Evolutionary conservation across 2,329 filamentous ascomycete genomes (phyloP).

Genomic region (Colletotrichum tanaceti): DNA sequence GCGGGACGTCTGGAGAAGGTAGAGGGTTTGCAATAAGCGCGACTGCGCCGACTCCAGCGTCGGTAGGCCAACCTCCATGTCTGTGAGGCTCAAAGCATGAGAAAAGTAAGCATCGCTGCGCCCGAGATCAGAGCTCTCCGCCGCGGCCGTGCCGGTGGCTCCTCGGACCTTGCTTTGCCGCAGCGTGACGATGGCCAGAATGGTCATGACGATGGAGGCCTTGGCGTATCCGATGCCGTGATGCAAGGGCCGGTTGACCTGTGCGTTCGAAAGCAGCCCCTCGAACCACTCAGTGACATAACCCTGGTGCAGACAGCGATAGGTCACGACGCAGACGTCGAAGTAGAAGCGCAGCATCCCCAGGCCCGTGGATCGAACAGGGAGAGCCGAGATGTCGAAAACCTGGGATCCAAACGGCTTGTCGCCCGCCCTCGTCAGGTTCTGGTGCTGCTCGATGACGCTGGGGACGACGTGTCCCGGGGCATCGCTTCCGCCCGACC

Average conservation of each 20-base stretch:
- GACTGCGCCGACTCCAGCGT: constrained; percentile 68
- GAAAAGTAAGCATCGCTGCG: constrained; percentile 46
- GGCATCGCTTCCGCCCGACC: constrained; percentile 44
- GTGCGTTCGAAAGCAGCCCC: constrained; percentile 52
- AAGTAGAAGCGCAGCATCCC: constrained; percentile 60
- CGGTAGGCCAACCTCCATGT: constrained; percentile 64
- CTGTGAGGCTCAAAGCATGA: constrained; percentile 46
- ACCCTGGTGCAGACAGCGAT: constrained; percentile 66
- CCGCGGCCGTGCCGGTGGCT: not conserved
- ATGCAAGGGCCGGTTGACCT: constrained; percentile 50
- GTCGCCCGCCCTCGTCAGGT: constrained; percentile 46
- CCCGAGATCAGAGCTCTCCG: constrained; percentile 30
- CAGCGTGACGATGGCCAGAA: constrained; percentile 61
- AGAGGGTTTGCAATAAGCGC: constrained; percentile 67
- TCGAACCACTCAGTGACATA: constrained; percentile 61
- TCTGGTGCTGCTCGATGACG: constrained; percentile 44
- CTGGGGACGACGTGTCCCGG: constrained; percentile 37
- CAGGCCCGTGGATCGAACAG: constrained; percentile 38
- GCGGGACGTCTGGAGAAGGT: constrained; percentile 67
- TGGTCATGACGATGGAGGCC: constrained; percentile 59
- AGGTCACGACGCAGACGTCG: constrained; percentile 69
- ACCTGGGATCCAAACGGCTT: constrained; percentile 45
- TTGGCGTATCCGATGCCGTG: constrained; percentile 57
- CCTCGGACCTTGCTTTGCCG: constrained; percentile 54
- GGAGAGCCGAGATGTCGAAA: constrained; percentile 39